Base-by-base conservation (phyloP, 2,329 filamentous ascomycete species). In the Xylariaceae sp. region DNA sequence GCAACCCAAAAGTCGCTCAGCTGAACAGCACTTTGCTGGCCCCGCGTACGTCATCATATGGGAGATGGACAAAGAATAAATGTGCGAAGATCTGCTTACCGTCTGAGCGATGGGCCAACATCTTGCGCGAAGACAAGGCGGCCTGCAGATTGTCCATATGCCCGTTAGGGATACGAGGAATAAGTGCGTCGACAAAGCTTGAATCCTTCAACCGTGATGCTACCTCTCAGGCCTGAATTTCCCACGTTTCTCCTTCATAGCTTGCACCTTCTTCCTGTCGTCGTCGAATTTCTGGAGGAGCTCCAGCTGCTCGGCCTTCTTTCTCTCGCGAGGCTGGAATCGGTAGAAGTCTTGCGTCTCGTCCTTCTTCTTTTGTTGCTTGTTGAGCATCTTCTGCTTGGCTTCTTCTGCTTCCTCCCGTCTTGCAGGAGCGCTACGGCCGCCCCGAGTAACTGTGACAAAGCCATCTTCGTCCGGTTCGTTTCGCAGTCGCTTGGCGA, bases 391-490 rank as follows among this genome's bases (percentile, higher is more conserved):
- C 73, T 77, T 80, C 64, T 72, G 72, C 58, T 72, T 75, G 49
- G 77, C 78, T 60, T 83, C 81, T 65, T 84, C 81, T 14, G 85
- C 83, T 62, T 88, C 90, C 60, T 87, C 87, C 56, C 84, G 79
- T 49, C 86, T 81, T 1, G 89, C 91, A 1, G 89, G 85, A n/a
- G 87, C 88, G 6, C 79, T 79, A 52, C 87, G 77, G 38, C 89
- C 88, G 22, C 91, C 91, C 49, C 89, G 81, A 1, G 86, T 88
- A 19, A 99, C 94, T 3, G 92, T 97, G 45, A 97, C 81, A 68
- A 99, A 99, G 2, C 94, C 94, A 69, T 99, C 94, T 65, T 90
- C 92, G 69, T 99, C 94, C 0, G 93, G 90, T 63, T 90, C 86
- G 60, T 88, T 87, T 55, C 89, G 84, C 55, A 87, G 75, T 50